Conservation (phyloP, 2,329 filamentous ascomycete species). For the Fusarium bulbicola region DNA sequence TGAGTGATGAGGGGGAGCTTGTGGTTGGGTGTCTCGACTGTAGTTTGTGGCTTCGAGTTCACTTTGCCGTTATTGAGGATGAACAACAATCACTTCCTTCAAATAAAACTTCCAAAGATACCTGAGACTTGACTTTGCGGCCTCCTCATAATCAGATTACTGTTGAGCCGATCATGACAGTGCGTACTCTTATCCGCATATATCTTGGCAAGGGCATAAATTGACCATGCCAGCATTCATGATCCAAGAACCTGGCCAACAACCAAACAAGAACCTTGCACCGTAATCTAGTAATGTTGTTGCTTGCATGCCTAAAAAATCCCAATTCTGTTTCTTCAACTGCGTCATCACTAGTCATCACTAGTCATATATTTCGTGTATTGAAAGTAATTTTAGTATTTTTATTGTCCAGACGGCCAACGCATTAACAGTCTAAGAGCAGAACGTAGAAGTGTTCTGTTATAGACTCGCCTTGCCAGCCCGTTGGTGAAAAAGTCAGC, state of each 20-base stretch:
- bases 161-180: background rate
- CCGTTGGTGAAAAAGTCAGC: constrained; percentile 50
- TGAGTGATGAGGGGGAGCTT: constrained; percentile 65
- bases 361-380: constrained; percentile 39
- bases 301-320: background rate
- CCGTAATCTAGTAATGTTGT: background rate
- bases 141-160: background rate
- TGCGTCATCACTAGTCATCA: constrained; percentile 1
- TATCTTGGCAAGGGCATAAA: background rate
- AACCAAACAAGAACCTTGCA: background rate
- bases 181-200: background rate
- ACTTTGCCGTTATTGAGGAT: constrained; percentile 64
- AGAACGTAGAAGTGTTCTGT: constrained; percentile 61
- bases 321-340: background rate
- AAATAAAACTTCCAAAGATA: constrained; percentile 21
- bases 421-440: constrained; percentile 65
- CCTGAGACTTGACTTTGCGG: constrained; percentile 33
- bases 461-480: constrained; percentile 51
- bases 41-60: constrained; percentile 71
- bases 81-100: constrained; percentile 18
- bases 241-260: background rate
- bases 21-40: constrained; percentile 73
- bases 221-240: background rate
- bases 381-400: constrained; percentile 59
- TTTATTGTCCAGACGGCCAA: constrained; percentile 65